phyloP scores from a whole-genome alignment of 2,329 filamentous ascomycete genomes.

The Aureobasidium sp. region DNA sequence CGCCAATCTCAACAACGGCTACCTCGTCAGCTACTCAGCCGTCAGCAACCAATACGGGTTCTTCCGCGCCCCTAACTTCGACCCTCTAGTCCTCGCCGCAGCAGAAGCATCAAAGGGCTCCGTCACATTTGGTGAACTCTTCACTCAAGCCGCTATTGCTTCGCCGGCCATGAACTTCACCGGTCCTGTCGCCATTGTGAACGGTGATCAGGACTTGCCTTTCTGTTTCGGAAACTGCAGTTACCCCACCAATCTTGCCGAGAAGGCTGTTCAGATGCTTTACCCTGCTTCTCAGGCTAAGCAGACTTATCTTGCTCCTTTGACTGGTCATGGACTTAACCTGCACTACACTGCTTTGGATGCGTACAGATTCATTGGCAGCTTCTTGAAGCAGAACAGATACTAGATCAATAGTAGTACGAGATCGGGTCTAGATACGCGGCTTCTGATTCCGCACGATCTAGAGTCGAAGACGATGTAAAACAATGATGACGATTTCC shows the following conservation, averaged over 20 bases:
- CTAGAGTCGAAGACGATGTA: no score
- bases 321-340: conserved; percentile 28
- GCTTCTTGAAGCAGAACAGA: conserved; percentile 21
- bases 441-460: no score
- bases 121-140: conserved; percentile 29
- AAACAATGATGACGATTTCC: no score
- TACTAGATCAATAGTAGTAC: no score
- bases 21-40: conserved; percentile 24
- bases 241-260: conserved; percentile 23
- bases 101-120: conserved; percentile 27
- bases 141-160: conserved; percentile 21
- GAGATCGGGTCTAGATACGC: no score
- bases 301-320: conserved; percentile 23
- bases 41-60: conserved; percentile 28
- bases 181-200: conserved; percentile 26
- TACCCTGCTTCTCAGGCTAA: conserved; percentile 22
- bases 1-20: conserved; percentile 24
- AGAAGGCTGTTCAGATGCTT: conserved; percentile 20
- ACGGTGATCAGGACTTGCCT: conserved; percentile 26
- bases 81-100: conserved; percentile 23
- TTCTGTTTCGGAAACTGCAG: conserved; percentile 30
- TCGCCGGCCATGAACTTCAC: conserved; percentile 22
- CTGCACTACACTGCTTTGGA: conserved; percentile 27
- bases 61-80: conserved; percentile 27
- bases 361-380: conserved; percentile 25